phyloP scores from a whole-genome alignment of 805 yeast genomes.

The Wickerhamiella qilinensis region DNA sequence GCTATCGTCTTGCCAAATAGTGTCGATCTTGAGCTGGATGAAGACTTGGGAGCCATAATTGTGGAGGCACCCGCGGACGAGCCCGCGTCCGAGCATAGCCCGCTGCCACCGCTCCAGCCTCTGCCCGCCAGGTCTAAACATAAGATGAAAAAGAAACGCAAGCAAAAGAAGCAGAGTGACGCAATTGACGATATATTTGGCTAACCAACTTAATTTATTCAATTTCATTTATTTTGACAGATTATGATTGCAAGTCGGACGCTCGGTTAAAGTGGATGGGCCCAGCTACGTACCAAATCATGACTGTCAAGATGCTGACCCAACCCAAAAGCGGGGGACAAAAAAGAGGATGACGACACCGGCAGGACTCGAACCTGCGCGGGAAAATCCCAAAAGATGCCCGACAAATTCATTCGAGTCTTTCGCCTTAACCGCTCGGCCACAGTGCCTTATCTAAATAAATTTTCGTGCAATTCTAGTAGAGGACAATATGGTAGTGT shows the following conservation, averaged over 20 bases:
- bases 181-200: conserved; percentile 71
- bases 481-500: no score
- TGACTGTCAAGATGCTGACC: no score
- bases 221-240: no score
- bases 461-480: no score
- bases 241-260: no score
- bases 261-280: no score
- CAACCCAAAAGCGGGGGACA: neutral
- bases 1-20: neutral
- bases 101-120: neutral
- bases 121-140: neutral
- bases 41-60: neutral
- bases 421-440: conserved; percentile 15
- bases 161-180: conserved; percentile 19
- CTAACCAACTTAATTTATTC: neutral
- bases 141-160: conserved; percentile 7
- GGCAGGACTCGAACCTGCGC: conserved; percentile 14
- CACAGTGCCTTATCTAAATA: conserved; percentile 23
- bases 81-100: neutral
- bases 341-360: conserved; percentile 9
- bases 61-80: neutral
- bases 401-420: no score
- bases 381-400: conserved; percentile 13
- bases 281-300: no score
- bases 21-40: conserved; percentile 3